A percentile compares a stretch with the other conserved stretches of the same genome.
Conservation (phyloP, 208 protist species). For the Leishmania gerbilli region DNA sequence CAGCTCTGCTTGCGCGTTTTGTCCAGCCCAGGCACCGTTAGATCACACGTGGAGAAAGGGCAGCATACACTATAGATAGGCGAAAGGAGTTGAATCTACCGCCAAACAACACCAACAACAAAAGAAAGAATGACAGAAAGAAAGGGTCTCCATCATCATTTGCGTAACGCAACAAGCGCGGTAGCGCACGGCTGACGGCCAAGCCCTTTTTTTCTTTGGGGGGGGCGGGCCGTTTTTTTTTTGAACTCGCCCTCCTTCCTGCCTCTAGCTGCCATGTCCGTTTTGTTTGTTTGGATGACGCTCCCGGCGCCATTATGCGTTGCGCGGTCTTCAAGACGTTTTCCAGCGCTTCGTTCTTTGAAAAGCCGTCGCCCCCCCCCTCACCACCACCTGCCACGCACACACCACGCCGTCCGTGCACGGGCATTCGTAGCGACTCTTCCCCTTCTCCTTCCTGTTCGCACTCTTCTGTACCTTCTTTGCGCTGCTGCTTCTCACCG, state of each 20-base stretch:
- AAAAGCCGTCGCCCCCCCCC: background rate
- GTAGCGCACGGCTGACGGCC: background rate
- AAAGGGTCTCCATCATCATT: background rate
- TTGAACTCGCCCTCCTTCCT: too few species aligned
- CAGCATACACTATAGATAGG: background rate
- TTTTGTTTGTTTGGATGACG: background rate
- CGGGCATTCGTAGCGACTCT: background rate
- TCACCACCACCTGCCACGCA: background rate
- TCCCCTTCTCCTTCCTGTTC: background rate
- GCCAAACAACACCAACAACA: background rate
- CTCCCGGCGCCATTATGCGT: background rate
- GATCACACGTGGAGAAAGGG: background rate
- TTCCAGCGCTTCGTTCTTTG: background rate
- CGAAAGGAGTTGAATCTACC: background rate
- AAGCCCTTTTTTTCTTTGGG: too few species aligned
- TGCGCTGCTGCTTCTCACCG: background rate
- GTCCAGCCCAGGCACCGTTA: background rate
- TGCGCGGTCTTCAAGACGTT: background rate
- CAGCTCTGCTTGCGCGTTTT: background rate
- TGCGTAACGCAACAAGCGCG: background rate
- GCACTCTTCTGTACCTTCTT: background rate
- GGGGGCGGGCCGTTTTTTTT: too few species aligned
- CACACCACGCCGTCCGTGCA: background rate
- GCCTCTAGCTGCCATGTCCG: background rate
- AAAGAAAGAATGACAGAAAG: too few species aligned